These are phyloP conservation scores for Pseudofabraea citricarpa DNA, from an alignment of 2,329 filamentous ascomycete species.

Conservation along the genomic window DNA sequence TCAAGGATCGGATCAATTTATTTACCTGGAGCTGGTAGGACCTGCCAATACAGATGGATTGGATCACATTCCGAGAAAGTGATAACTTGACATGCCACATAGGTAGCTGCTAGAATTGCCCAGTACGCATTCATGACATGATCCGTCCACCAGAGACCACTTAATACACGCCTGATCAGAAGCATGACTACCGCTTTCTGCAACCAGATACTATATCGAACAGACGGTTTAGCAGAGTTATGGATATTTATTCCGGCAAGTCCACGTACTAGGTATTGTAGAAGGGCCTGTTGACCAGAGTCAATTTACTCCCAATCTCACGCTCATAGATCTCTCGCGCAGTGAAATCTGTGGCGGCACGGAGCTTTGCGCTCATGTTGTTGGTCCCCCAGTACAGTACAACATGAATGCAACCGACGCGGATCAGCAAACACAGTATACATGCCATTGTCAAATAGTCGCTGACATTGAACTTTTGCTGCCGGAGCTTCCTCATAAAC, in stretches of 20 bases:
- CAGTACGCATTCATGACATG: slow-evolving; percentile 10
- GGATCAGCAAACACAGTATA: background rate
- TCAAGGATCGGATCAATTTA: too few species aligned
- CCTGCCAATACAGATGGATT: slow-evolving; percentile 14
- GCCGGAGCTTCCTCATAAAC: background rate
- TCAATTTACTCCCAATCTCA: slow-evolving; percentile 30
- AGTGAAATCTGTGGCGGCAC: slow-evolving; percentile 23
- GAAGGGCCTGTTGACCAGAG: slow-evolving; percentile 21
- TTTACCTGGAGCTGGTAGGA: slow-evolving; percentile 15
- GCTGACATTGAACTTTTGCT: background rate
- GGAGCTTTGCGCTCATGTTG: slow-evolving; percentile 24
- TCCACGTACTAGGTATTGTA: slow-evolving; percentile 23
- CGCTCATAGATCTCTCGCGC: slow-evolving; percentile 28
- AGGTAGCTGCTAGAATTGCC: slow-evolving; percentile 10
- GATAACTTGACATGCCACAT: slow-evolving; percentile 7
- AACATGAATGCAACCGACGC: slow-evolving; percentile 25
- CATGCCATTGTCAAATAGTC: background rate
- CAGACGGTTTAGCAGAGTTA: too few species aligned
- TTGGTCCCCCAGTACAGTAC: slow-evolving; percentile 32
- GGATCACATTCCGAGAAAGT: slow-evolving; percentile 15
- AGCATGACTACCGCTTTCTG: slow-evolving; percentile 13
- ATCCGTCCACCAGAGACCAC: slow-evolving; percentile 2
- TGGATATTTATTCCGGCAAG: background rate
- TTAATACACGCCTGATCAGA: slow-evolving; percentile 9
- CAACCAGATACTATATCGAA: slow-evolving; percentile 9